Conservation (phyloP, 2,329 filamentous ascomycete genomes). For the Microdochium trichocladiopsis region DNA sequence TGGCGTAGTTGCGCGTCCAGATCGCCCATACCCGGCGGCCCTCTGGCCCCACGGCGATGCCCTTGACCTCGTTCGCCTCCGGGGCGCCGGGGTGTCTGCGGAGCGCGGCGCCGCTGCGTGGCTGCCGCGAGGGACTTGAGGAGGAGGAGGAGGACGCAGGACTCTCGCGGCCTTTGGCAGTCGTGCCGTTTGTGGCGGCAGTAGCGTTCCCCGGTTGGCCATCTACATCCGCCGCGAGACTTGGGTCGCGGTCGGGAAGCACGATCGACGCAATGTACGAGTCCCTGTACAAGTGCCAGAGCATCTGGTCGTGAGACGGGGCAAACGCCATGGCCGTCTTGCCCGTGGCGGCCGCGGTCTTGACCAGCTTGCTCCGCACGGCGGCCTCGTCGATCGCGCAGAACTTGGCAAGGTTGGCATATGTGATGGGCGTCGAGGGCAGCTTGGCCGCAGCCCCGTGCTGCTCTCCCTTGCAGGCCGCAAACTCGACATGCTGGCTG, state of each 20-base stretch:
- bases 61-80: slow-evolving; percentile 51
- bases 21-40: slow-evolving; percentile 63
- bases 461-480: slow-evolving; percentile 22
- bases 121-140: not conserved
- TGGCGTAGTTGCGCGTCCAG: slow-evolving; percentile 64
- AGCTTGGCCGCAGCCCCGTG: slow-evolving; percentile 10
- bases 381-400: slow-evolving; percentile 58
- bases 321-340: slow-evolving; percentile 56
- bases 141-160: not conserved
- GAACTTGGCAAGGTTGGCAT: slow-evolving; percentile 52
- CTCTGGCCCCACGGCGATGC: slow-evolving; percentile 53
- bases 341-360: slow-evolving; percentile 21
- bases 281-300: slow-evolving; percentile 77
- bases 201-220: not conserved
- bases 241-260: slow-evolving; percentile 25
- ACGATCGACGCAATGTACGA: slow-evolving; percentile 66
- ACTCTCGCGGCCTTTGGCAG: not conserved
- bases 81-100: slow-evolving; percentile 2
- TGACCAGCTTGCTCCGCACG: slow-evolving; percentile 46
- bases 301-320: slow-evolving; percentile 60
- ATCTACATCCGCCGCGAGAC: slow-evolving; percentile 16
- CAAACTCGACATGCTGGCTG: slow-evolving; percentile 65
- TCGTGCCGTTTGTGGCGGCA: not conserved
- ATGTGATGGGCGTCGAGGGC: slow-evolving; percentile 39
- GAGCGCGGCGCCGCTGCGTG: not conserved